phyloP scores from a whole-genome alignment of 768 basidiomycete species.

The Boletus insuetus region DNA sequence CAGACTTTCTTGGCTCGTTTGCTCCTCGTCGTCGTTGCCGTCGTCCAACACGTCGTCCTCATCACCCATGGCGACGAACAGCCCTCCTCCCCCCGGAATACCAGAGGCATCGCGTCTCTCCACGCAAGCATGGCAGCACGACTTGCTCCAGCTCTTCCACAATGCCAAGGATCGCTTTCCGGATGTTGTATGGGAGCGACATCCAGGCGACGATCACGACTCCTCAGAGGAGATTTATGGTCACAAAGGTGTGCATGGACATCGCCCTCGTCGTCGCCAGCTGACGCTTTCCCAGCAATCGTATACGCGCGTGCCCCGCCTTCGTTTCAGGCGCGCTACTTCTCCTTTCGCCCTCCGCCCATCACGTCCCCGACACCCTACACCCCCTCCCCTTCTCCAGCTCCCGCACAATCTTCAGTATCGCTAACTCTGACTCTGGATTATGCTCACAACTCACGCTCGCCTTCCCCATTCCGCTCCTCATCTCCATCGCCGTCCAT shows the following conservation, averaged over 20 bases:
- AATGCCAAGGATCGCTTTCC: slow-evolving; percentile 89
- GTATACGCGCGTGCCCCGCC: slow-evolving; percentile 94
- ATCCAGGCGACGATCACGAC: slow-evolving; percentile 51
- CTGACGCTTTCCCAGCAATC: slow-evolving; percentile 54
- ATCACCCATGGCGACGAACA: slow-evolving; percentile 28
- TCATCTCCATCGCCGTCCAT: slow-evolving; percentile 48
- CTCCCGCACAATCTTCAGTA: slow-evolving; percentile 57
- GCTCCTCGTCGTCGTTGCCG: slow-evolving; percentile 17
- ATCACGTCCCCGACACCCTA: slow-evolving; percentile 49
- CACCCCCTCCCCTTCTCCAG: slow-evolving; percentile 47
- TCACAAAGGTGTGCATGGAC: slow-evolving; percentile 75
- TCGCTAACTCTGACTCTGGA: slow-evolving; percentile 54
- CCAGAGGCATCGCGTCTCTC: slow-evolving; percentile 64
- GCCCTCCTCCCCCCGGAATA: slow-evolving; percentile 28
- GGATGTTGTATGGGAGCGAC: slow-evolving; percentile 94
- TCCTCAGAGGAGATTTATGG: slow-evolving; percentile 71
- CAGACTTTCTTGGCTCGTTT: slow-evolving; percentile 1
- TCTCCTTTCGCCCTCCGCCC: slow-evolving; percentile 67
- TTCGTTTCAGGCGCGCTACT: slow-evolving; percentile 86
- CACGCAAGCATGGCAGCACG: slow-evolving; percentile 73
- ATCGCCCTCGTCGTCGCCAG: neutral
- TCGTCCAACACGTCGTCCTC: slow-evolving; percentile 23
- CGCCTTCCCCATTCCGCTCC: slow-evolving; percentile 45
- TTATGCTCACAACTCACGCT: slow-evolving; percentile 38
- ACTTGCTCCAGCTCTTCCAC: slow-evolving; percentile 74